Evolutionary conservation across 495 filamentous ascomycete genomes (phyloP).

Genomic region (Pyrenula massariospora): DNA sequence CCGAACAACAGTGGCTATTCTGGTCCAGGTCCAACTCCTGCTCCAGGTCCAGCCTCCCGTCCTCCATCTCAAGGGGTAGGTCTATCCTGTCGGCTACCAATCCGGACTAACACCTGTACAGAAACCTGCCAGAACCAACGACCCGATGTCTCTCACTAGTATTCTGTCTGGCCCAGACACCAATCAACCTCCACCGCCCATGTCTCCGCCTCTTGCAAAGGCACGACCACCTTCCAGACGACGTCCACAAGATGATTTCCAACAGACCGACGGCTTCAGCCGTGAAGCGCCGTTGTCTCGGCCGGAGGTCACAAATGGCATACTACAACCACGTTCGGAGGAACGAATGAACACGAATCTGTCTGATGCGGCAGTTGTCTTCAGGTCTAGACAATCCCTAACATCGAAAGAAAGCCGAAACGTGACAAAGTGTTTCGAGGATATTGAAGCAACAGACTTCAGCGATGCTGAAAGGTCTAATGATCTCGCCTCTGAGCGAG

Average conservation of each 20-base stretch:
- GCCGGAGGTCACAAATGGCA: slow-evolving; percentile 1
- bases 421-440: slow-evolving; percentile 2
- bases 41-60: slow-evolving; percentile 19
- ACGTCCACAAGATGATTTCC: slow-evolving; percentile 1
- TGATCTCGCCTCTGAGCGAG: slow-evolving; percentile 40
- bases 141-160: slow-evolving; percentile 87
- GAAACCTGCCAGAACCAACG: slow-evolving; percentile 55
- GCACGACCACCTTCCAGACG: neutral
- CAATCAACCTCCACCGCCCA: slow-evolving; percentile 35
- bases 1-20: slow-evolving; percentile 23
- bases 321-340: neutral
- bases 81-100: slow-evolving; percentile 7
- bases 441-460: slow-evolving; percentile 17
- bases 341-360: neutral
- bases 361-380: neutral
- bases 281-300: slow-evolving; percentile 13
- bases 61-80: slow-evolving; percentile 29
- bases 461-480: slow-evolving; percentile 56
- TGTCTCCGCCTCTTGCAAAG: slow-evolving; percentile 7
- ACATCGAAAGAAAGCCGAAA: neutral
- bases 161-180: slow-evolving; percentile 62
- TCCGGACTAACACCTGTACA: slow-evolving; percentile 13
- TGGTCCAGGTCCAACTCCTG: slow-evolving; percentile 9
- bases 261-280: slow-evolving; percentile 17
- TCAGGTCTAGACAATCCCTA: slow-evolving; percentile 13